These are phyloP conservation scores for Hirsutella thompsonii DNA, from an alignment of 2,329 filamentous ascomycete species.

Conservation along the genomic window DNA sequence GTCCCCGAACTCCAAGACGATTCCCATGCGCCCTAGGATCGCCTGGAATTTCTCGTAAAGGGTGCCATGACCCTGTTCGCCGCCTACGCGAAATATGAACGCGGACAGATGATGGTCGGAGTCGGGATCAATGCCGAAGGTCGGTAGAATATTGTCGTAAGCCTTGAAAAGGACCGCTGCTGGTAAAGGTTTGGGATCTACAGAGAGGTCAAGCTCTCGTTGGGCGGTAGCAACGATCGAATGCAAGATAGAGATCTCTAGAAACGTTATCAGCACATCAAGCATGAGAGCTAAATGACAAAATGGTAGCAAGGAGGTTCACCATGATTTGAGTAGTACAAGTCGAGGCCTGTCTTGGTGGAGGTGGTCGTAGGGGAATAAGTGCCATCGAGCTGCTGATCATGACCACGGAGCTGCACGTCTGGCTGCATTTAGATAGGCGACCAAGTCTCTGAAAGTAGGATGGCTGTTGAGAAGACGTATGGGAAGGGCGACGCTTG, in stretches of 20 bases:
- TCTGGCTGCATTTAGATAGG: conserved; percentile 15
- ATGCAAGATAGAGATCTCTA: conserved; percentile 70
- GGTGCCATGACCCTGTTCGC: conserved; percentile 40
- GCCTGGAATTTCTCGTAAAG: conserved; percentile 59
- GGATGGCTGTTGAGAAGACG: too few species aligned
- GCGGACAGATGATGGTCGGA: conserved; percentile 64
- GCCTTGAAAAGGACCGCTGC: conserved; percentile 70
- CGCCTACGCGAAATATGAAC: conserved; percentile 68
- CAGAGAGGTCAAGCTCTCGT: conserved; percentile 41
- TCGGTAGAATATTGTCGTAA: conserved; percentile 63
- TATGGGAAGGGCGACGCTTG: too few species aligned
- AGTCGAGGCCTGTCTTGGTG: conserved; percentile 12
- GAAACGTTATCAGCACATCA: not conserved
- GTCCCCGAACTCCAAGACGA: conserved; percentile 51
- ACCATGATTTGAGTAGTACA: conserved; percentile 52
- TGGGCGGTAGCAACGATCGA: conserved; percentile 64
- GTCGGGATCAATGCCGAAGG: conserved; percentile 57
- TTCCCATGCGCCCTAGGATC: conserved; percentile 56
- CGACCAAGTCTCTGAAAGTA: conserved; percentile 1
- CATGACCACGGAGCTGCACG: conserved; percentile 6
- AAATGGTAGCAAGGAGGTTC: not conserved
- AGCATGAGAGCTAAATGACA: not conserved
- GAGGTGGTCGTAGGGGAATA: conserved; percentile 3
- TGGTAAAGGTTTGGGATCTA: conserved; percentile 51
- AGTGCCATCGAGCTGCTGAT: not conserved